Evolutionary conservation across 1,139 yeast genomes (phyloP).

Genomic region (Taphrina deformans): DNA sequence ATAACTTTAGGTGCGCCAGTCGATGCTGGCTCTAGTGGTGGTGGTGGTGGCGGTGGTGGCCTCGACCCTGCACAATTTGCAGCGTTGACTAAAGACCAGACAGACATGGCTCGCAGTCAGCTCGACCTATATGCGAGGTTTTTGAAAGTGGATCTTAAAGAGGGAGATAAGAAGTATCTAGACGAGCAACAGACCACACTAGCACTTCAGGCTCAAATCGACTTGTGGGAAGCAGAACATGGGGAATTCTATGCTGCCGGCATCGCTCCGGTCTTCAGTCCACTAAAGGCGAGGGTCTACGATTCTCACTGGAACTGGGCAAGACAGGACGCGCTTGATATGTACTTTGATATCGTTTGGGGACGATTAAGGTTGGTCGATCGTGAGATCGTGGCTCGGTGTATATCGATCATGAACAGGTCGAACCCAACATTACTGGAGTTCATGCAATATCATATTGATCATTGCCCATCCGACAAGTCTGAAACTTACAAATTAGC

Average conservation of each 20-base stretch:
- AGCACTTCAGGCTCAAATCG: constrained; percentile 83
- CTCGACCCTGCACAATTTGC: constrained; percentile 96
- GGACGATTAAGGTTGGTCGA: constrained; percentile 88
- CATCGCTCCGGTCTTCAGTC: constrained; percentile 83
- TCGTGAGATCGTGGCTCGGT: constrained; percentile 92
- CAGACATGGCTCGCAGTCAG: constrained; percentile 88
- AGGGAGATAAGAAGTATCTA: constrained; percentile 82
- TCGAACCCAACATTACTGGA: constrained; percentile 90
- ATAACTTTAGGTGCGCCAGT: constrained; percentile 70
- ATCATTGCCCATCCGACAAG: constrained; percentile 81
- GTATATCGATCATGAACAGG: constrained; percentile 97
- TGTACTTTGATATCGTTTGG: constrained; percentile 93
- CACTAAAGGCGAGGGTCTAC: constrained; percentile 90
- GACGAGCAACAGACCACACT: constrained; percentile 86
- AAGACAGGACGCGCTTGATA: constrained; percentile 88
- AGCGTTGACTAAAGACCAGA: constrained; percentile 87
- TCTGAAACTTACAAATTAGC: constrained; percentile 90
- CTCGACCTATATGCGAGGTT: constrained; percentile 92
- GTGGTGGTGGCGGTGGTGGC: constrained; percentile 78
- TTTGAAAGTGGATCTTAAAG: constrained; percentile 84
- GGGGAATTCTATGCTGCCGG: constrained; percentile 95
- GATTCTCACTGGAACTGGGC: constrained; percentile 99
- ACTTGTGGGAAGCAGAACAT: constrained; percentile 88
- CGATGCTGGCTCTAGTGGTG: constrained; percentile 54
- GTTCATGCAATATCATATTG: constrained; percentile 96